These are phyloP conservation scores for Cladochytrium replicatum DNA, from an alignment of 192 early-diverging fungal genomes.

Conservation along the genomic window DNA sequence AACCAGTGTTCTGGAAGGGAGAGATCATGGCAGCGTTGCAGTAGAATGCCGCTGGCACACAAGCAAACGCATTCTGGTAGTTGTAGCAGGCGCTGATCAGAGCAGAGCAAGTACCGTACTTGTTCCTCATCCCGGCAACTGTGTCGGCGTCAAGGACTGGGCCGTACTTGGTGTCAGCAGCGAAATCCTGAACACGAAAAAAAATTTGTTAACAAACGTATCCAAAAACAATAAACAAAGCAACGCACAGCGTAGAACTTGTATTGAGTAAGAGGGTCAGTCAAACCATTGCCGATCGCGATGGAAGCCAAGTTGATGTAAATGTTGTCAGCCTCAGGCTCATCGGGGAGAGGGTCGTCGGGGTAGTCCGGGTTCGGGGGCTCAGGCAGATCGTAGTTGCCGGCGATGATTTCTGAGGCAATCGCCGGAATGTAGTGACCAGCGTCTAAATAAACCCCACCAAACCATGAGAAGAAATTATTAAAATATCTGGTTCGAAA, in stretches of 20 bases:
- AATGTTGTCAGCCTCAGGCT: slow-evolving; percentile 3
- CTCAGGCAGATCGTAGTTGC: slow-evolving; percentile 51
- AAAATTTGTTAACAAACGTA: not conserved
- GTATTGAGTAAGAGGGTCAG: slow-evolving; percentile 82
- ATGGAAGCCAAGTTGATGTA: slow-evolving; percentile 19
- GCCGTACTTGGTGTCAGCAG: slow-evolving; percentile 36
- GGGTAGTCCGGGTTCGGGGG: not conserved
- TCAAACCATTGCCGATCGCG: slow-evolving; percentile 85
- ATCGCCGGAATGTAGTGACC: slow-evolving; percentile 95
- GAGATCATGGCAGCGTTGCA: slow-evolving; percentile 75
- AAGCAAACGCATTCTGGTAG: slow-evolving; percentile 61
- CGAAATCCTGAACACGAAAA: slow-evolving; percentile 36
- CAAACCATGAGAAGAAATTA: not conserved
- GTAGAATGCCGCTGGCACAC: slow-evolving; percentile 74
- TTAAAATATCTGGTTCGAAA: slow-evolving; percentile 15
- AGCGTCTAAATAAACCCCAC: slow-evolving; percentile 40
- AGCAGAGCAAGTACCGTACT: slow-evolving; percentile 62
- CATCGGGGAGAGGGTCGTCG: slow-evolving; percentile 10
- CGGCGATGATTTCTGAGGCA: slow-evolving; percentile 64
- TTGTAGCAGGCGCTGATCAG: slow-evolving; percentile 81
- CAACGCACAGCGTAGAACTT: slow-evolving; percentile 65
- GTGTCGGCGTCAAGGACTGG: slow-evolving; percentile 64
- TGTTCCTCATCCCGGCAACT: slow-evolving; percentile 64
- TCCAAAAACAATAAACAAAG: slow-evolving; percentile 40
- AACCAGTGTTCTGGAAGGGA: slow-evolving; percentile 68